Evolutionary conservation across 2,329 filamentous ascomycete species (phyloP), one percentile per base, ranked within the genome.

Genomic region (Penicillium sp.): DNA sequence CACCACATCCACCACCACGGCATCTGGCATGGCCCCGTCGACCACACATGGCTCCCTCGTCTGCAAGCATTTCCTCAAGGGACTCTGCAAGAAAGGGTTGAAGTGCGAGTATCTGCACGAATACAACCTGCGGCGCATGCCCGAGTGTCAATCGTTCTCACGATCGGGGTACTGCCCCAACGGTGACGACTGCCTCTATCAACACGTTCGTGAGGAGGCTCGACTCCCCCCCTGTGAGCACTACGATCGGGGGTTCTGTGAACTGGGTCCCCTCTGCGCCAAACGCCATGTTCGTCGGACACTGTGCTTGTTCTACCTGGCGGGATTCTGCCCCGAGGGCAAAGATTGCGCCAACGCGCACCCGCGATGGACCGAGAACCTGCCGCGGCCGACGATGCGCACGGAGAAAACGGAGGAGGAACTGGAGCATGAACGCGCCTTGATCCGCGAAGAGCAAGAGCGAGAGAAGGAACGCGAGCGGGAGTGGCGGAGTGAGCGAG

Each of bases 1-100:
- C 32, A 71, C 70, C 7, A 72, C 69, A 1, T 70, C 69, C 9
- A 69, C 68, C 1, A 72, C 67, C n/a, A 69, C 67, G n/a, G 67
- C 68, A 36, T 70, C 67, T 4, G 67, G 67, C 11, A 58, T 70
- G 46, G 66, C 67, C 9, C 65, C 71, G 4, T 67, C 70, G 13
- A 68, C 69, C 13, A 70, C 66, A 4, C 67, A 71, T 47, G 68
- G 69, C 28, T 80, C 75, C 43, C 82, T 97, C 12, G 91, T 98
- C 52, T 98, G 93, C 82, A 98, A 98, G 75, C 93, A 97, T 77
- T 97, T 93, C 84, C 83, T 97, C 64, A 88, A 94, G 56, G 91
- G 90, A 0, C 82, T 98, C 18, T 98, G 93, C 78, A 98, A 98
- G 68, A 97, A 97, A 73, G 93, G 91, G 62, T 86, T 96, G 65